Evolutionary conservation across 1,139 yeast species (phyloP), one percentile per base, ranked within the genome.

Genomic region (Saccharomyces hybrid): DNA sequence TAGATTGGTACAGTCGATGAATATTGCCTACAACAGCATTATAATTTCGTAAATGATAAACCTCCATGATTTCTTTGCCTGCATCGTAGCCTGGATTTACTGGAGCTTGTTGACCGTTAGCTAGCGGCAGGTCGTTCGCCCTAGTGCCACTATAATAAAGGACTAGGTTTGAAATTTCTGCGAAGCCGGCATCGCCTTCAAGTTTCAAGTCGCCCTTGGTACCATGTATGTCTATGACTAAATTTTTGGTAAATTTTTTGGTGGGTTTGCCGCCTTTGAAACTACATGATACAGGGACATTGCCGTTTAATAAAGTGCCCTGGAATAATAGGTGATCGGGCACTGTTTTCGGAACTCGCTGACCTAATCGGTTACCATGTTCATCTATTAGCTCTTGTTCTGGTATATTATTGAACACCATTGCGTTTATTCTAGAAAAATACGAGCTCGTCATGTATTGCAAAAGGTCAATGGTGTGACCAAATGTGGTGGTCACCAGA

Each of bases 151-250:
- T 63, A 52, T 63, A 65, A 55, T 64, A 65, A 47, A 65, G 54
- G 1, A 64, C 68, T 11, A 65, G 53, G 50, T 64, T 65, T 5
- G 69, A 63, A 13, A 65, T 63, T 49, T 64, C 68, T 1, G 67
- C 66, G 51, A 65, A 65, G 14, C 69, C 69, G 9, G 68, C 69
- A 50, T 65, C 68, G 46, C 69, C 69, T 53, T 65, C 69, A 16
- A 65, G 55, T 52, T 64, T 65, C 23, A 64, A 52, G 56, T 65
- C 68, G 48, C 69, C 69, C 51, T 61, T 64, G n/a, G 69, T 63
- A 23, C 69, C 69, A 55, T 65, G 69, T 30, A 65, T 62, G 52
- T 65, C 68, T 30, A 65, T 63, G 25, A 65, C 64, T 48, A 65
- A 52, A 51, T 64, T 65, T 56, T 65, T 65, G 26, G 68, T 64